Conservation (phyloP, 148 eudicot genomes). For the Linanthus parryae region DNA sequence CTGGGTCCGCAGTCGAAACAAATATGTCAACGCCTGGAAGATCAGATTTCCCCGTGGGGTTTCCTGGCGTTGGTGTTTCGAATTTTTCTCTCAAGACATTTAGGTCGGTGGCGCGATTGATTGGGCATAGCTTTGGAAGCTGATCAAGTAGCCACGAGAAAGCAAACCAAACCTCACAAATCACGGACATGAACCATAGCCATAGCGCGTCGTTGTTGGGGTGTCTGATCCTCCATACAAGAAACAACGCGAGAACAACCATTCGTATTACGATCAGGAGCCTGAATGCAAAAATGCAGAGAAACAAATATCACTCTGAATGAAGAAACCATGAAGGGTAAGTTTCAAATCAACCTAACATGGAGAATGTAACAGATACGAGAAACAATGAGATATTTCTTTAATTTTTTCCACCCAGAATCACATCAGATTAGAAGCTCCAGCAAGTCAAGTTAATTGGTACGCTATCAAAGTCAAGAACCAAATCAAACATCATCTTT, state of each 20-base stretch:
- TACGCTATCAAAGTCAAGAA: background rate
- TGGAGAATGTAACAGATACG: too few relatives aligned
- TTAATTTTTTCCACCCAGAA: too few relatives aligned
- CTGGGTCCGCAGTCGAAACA: constrained; percentile 96
- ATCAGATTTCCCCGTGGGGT: constrained; percentile 82
- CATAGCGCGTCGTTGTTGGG: constrained; percentile 70
- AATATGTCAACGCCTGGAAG: constrained; percentile 86
- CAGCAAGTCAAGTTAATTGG: background rate
- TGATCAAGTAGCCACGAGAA: constrained; percentile 96
- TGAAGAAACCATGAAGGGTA: background rate
- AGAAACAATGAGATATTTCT: too few relatives aligned
- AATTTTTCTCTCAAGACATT: constrained; percentile 74
- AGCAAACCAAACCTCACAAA: constrained; percentile 92
- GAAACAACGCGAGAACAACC: constrained; percentile 62
- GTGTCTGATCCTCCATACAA: constrained; percentile 62
- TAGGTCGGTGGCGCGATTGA: constrained; percentile 78
- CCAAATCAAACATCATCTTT: background rate
- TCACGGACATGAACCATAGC: constrained; percentile 87
- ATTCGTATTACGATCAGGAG: constrained; percentile 69
- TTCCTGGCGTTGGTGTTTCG: constrained; percentile 51
- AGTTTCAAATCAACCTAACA: too few relatives aligned
- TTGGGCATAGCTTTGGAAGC: constrained; percentile 83
- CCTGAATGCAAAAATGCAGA: constrained; percentile 31
- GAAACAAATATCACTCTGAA: background rate
- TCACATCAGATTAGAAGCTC: background rate